Base-by-base conservation (phyloP, 495 filamentous ascomycete genomes). In the Clavariopsis aquatica region DNA sequence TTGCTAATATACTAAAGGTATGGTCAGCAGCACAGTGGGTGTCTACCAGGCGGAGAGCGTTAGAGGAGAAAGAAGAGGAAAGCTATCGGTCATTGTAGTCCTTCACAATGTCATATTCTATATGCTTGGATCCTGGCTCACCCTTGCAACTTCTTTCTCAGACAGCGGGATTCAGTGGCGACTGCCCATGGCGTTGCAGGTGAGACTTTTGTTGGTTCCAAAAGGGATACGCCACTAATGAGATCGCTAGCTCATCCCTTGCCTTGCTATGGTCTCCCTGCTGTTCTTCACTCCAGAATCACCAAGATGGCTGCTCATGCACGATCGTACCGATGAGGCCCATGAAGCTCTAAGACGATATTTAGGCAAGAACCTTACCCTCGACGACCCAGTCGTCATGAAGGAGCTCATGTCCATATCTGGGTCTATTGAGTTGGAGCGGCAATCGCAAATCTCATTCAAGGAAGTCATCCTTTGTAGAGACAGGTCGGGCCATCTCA, bases 101-200 rank as follows among this genome's bases (percentile, higher is more conserved):
- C 64, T 71, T 8, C 61, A 74, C 34, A 78, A 79, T 57, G 76
- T 82, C 28, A 72, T 80, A 27, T 79, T 74, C 10, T 71, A 75
- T 45, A 80, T 67, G 78, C 76, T 47, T 76, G 82, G 41, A 76
- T 83, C 67, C 75, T 81, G 65, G 79, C 80, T 80, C 77, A 83
- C 69, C 12, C 62, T 64, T 15, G 65, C 19, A 3, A 61, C 51
- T 45, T 67, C 53, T 26, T 58, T 60, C 29, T 24, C 47, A 1
- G 36, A 38, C 15, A 68, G 34, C 22, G 49, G 34, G 2, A 20
- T 62, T 45, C 45, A 57, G 24, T 67, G 64, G 58, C 31, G 64
- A 29, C n/a, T 67, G 10, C 64, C 64, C 1, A n/a, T 65, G 31
- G 54, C 34, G 15, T n/a, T 59, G 13, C 62, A 65, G 38, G 57